Percentiles rank a stretch among this genome's conserved stretches.
Conservation (phyloP, 2,329 filamentous ascomycete species). For the Calonectria hawksworthii region DNA sequence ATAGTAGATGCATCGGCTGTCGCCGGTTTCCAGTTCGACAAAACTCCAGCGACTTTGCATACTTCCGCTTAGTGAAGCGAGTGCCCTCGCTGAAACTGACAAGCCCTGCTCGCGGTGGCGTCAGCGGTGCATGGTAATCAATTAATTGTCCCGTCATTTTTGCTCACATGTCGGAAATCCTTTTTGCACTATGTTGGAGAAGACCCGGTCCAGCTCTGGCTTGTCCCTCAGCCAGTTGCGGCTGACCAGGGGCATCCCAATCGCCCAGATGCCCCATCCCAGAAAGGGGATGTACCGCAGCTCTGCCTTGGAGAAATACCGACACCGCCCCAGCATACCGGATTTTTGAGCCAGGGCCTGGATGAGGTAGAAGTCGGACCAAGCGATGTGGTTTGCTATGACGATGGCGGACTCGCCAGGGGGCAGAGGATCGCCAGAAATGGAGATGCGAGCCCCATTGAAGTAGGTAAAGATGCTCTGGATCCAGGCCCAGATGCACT, state of each 20-base stretch:
- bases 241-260: constrained; percentile 75
- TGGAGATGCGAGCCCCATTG: constrained; percentile 67
- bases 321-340: constrained; percentile 72
- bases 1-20: constrained; percentile 70
- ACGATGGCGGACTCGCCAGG: constrained; percentile 71
- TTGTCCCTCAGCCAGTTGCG: constrained; percentile 71
- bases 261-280: constrained; percentile 75
- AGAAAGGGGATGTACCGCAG: constrained; percentile 71
- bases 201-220: constrained; percentile 69
- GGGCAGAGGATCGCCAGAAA: constrained; percentile 67
- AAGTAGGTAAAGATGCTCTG: constrained; percentile 67
- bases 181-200: constrained; percentile 64
- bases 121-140: constrained; percentile 22
- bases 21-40: constrained; percentile 64
- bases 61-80: constrained; percentile 68
- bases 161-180: constrained; percentile 71
- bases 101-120: constrained; percentile 62
- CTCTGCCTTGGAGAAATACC: constrained; percentile 74
- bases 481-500: constrained; percentile 69
- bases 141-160: constrained; percentile 11
- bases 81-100: constrained; percentile 76
- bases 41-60: constrained; percentile 64
- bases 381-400: constrained; percentile 71
- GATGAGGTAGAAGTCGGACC: constrained; percentile 76
- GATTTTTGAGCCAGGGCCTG: constrained; percentile 67